Percentiles rank a stretch among this genome's conserved stretches.
Evolutionary conservation across 768 basidiomycete genomes (phyloP).

Genomic region (Xanthoconium stramineum): DNA sequence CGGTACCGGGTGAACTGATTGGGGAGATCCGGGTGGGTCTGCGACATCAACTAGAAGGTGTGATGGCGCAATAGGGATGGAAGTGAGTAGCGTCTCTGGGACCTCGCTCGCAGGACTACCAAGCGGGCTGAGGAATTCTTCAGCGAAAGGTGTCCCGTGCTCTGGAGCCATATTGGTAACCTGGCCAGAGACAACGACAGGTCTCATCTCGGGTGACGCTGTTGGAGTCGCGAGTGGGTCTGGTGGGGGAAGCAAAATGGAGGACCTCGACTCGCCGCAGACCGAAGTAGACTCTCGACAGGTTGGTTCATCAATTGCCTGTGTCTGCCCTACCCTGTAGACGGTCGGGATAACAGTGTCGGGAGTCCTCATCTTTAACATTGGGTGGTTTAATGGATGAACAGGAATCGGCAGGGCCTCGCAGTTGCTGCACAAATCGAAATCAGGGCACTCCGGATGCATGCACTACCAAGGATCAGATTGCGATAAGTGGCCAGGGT

Average conservation of each 20-base stretch:
- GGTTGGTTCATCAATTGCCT: not conserved
- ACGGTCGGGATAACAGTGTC: slow-evolving; percentile 49
- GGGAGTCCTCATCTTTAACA: slow-evolving; percentile 67
- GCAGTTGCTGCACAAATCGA: slow-evolving; percentile 75
- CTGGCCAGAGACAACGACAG: not conserved
- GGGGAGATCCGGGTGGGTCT: slow-evolving; percentile 7
- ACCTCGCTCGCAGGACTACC: slow-evolving; percentile 17
- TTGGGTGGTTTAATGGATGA: slow-evolving; percentile 66
- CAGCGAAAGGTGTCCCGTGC: slow-evolving; percentile 1
- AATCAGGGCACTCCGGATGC: slow-evolving; percentile 73
- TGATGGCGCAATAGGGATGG: not conserved
- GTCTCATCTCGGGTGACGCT: not conserved
- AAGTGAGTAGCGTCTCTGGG: not conserved
- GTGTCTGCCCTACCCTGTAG: slow-evolving; percentile 25
- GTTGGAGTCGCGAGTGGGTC: not conserved
- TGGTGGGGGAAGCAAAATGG: not conserved
- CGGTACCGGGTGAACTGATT: slow-evolving; percentile 3
- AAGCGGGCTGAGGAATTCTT: slow-evolving; percentile 26
- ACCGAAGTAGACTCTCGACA: not conserved
- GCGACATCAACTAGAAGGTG: slow-evolving; percentile 11
- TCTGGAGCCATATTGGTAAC: not conserved
- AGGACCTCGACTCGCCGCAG: not conserved
- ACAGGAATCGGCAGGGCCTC: slow-evolving; percentile 77
- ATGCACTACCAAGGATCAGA: slow-evolving; percentile 57
- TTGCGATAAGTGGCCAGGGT: not conserved